phyloP scores from a whole-genome alignment of 2,329 filamentous ascomycete genomes.

The Lachnum nothofagi region DNA sequence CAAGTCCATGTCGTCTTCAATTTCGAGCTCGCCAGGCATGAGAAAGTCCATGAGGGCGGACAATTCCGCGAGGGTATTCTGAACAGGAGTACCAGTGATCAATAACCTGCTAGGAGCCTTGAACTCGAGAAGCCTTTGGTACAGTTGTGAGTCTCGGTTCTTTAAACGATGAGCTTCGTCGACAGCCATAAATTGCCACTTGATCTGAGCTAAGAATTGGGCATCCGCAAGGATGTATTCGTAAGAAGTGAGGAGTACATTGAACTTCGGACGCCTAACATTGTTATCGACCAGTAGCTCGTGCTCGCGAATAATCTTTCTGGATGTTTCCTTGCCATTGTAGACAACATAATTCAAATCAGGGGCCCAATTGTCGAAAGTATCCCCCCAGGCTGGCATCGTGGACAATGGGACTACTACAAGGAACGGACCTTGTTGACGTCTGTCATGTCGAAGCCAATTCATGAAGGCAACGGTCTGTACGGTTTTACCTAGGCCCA shows the following conservation, averaged over 20 bases:
- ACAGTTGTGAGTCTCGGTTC: constrained; percentile 91
- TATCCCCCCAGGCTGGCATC: constrained; percentile 97
- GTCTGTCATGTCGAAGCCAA: constrained; percentile 85
- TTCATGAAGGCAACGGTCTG: constrained; percentile 96
- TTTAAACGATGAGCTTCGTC: constrained; percentile 97
- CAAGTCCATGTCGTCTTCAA: constrained; percentile 89
- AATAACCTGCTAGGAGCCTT: constrained; percentile 82
- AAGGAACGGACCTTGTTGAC: constrained; percentile 89
- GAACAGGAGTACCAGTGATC: constrained; percentile 95
- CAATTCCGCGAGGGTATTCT: constrained; percentile 91
- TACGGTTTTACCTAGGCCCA: constrained; percentile 97
- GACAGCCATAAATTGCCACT: constrained; percentile 95
- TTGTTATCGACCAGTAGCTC: constrained; percentile 85
- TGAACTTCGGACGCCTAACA: constrained; percentile 85
- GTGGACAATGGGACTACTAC: constrained; percentile 97
- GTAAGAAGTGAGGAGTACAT: constrained; percentile 95
- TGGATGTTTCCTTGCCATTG: constrained; percentile 80
- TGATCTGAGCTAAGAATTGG: constrained; percentile 78
- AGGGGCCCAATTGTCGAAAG: constrained; percentile 92
- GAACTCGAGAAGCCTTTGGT: constrained; percentile 78
- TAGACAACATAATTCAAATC: constrained; percentile 97
- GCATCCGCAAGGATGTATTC: constrained; percentile 90
- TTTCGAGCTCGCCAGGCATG: constrained; percentile 86
- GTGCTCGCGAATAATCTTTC: constrained; percentile 81
- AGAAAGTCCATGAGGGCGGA: constrained; percentile 92